Base-by-base conservation (phyloP, 1,284 basidiomycete species). In the Malassezia pachydermatis region DNA sequence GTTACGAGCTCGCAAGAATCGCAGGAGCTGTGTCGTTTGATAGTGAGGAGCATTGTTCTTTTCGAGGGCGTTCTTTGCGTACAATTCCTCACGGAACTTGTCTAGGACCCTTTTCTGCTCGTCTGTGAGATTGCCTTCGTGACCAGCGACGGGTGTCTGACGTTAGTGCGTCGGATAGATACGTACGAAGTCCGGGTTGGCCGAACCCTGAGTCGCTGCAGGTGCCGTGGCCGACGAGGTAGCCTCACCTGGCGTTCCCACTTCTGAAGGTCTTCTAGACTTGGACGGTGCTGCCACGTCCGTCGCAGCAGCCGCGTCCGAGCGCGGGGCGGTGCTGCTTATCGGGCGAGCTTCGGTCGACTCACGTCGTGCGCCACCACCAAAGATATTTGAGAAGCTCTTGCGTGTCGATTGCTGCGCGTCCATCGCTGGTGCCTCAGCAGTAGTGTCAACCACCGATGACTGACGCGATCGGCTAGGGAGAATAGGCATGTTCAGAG, bases 1-100 rank as follows among this genome's bases (percentile, higher is more conserved):
- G 33, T 41, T 48, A 5, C 67, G 55, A 1, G 67, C 67, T 2
- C 67, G 57, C 10, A 70, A 56, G 51, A 65, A 70, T 25, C 67
- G 59, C 27, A 65, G 43, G 16, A 65, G 51, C 30, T 63, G 59
- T 4, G 54, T 57, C 4, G 61, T 54, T 22, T 58, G 58, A 30
- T 59, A 56, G 0, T 48, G 45, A 0, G 60, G 51, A 3, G 56
- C 44, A 34, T 57, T 42, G 0, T 56, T 41, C 3, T 48, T 27
- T 11, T 49, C 40, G 2, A 67, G 35, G 6, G 46, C 52, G 8
- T 55, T 59, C 9, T 57, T 54, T 11, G 45, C 45, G n/a, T 36
- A 33, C 9, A 67, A 52, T 14, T 35, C 25, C 10, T 30, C 5
- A 4, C 47, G 49, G 2, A 70, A 53, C 11, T 52, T 46, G 17